Evolutionary conservation across 129 eudicot genomes (phyloP).

Genomic region (Saussurea involucrata): DNA sequence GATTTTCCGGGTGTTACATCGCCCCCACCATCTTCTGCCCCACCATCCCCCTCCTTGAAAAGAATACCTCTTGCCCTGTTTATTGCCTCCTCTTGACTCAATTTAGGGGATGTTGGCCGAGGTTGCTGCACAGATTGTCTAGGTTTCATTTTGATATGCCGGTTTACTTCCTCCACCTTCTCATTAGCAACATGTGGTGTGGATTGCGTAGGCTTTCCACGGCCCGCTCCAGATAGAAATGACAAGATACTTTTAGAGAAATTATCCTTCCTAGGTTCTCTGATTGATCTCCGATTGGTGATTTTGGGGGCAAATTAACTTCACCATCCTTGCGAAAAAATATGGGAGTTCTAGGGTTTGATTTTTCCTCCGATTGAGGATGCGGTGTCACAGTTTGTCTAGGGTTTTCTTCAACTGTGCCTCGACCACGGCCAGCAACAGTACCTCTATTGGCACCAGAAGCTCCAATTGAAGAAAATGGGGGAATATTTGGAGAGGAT

Average conservation of each 20-base stretch:
- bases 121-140: conserved; percentile 15
- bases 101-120: conserved; percentile 25
- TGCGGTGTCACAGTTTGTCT: neutral
- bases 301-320: neutral
- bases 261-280: neutral
- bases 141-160: conserved; percentile 42
- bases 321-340: conserved; percentile 37
- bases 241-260: conserved; percentile 32
- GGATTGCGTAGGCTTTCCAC: conserved; percentile 37
- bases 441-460: conserved; percentile 1
- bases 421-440: conserved; percentile 45
- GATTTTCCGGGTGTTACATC: too few species aligned
- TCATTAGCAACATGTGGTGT: conserved; percentile 8
- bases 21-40: conserved; percentile 3
- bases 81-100: conserved; percentile 55
- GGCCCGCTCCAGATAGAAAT: conserved; percentile 47
- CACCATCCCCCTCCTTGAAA: conserved; percentile 34
- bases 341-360: conserved; percentile 19
- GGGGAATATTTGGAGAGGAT: conserved; percentile 26
- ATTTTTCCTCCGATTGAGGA: neutral
- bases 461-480: conserved; percentile 17
- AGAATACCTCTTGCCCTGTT: conserved; percentile 49
- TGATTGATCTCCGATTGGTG: neutral
- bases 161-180: conserved; percentile 47
- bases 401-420: conserved; percentile 18